Base-by-base conservation (phyloP, 2,329 filamentous ascomycete genomes). In the Claviceps cyperi region DNA sequence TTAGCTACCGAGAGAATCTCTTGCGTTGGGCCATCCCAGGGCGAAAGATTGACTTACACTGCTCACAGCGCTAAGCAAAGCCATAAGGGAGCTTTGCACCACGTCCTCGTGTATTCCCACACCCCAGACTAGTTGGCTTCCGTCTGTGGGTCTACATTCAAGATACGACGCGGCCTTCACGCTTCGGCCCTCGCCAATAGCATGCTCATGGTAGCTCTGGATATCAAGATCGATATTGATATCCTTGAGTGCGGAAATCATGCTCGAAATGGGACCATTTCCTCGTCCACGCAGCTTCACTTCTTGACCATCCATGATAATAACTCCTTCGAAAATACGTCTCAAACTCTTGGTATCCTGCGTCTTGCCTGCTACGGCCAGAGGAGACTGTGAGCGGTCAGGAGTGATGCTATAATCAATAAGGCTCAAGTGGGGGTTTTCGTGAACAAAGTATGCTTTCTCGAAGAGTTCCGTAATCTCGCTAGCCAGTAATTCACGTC, bases 81-180 rank as follows among this genome's bases (percentile, higher is more conserved):
- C 90, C 64, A 89, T 85, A 61, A 96, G 76, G 65, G 84, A 90
- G 59, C 86, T 89, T 66, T 94, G 86, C 19, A 94, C 87, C 53
- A 94, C 87, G 46, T 60, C 59, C 44, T 56, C 51, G 43, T 60
- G 57, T 37, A 59, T 57, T 46, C 55, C 89, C 6, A 95, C 84
- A 58, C 89, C 89, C 88, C 89, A 95, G 2, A 94, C 84, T 60
- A 79, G 84, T 59, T 86, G 74, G 49, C 76, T 77, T 54, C 75
- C 83, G 45, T 77, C 80, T 4, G 77, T 69, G 19, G 81, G 76
- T 28, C 77, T 89, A 67, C 89, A 95, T 66, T 96, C 86, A 55
- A 97, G 94, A 64, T 94, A 97, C 2, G 90, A 87, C 2, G 89
- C 91, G n/a, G 91, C 91, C 72, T 94, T 94, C 57, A 91, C 87